Percentiles rank a stretch among this genome's conserved stretches.
These are phyloP conservation scores for Gremmenia infestans DNA, from an alignment of 2,329 filamentous ascomycete species.

Conservation along the genomic window DNA sequence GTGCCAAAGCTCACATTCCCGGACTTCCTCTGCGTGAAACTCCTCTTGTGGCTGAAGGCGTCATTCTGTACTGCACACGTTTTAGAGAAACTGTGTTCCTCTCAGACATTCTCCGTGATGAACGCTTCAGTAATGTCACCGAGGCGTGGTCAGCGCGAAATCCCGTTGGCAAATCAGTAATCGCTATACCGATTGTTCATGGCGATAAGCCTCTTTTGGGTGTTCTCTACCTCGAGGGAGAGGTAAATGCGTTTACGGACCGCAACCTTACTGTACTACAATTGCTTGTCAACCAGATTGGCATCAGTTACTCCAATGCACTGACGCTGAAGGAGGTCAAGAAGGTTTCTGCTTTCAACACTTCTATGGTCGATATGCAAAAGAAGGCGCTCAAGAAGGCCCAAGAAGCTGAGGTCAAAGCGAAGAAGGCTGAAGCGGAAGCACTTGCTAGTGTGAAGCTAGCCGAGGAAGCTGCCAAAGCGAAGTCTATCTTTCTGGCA, in stretches of 20 bases:
- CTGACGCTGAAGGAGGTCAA: conserved; percentile 66
- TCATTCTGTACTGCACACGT: conserved; percentile 70
- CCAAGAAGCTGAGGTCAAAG: conserved; percentile 67
- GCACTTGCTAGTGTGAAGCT: conserved; percentile 75
- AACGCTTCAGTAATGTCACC: conserved; percentile 71
- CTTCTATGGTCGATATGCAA: conserved; percentile 72
- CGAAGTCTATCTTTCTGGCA: conserved; percentile 75
- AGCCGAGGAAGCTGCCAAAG: conserved; percentile 77
- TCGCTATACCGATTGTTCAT: conserved; percentile 74
- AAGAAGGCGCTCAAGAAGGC: conserved; percentile 69
- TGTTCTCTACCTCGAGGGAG: conserved; percentile 69
- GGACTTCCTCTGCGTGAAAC: conserved; percentile 61
- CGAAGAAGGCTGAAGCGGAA: conserved; percentile 70
- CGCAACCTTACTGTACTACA: conserved; percentile 62
- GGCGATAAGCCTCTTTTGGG: conserved; percentile 66
- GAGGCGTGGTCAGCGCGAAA: conserved; percentile 64
- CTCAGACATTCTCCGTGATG: conserved; percentile 67
- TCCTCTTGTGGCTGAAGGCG: conserved; percentile 67
- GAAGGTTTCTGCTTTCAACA: conserved; percentile 72
- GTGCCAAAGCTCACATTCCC: conserved; percentile 61
- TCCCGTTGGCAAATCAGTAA: conserved; percentile 67
- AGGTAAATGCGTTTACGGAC: conserved; percentile 72
- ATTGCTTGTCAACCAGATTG: conserved; percentile 73
- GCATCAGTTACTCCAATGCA: conserved; percentile 65
- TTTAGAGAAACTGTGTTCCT: conserved; percentile 73